Base-by-base conservation (phyloP, 768 basidiomycete species). In the Macrolepiota albuminosa region DNA sequence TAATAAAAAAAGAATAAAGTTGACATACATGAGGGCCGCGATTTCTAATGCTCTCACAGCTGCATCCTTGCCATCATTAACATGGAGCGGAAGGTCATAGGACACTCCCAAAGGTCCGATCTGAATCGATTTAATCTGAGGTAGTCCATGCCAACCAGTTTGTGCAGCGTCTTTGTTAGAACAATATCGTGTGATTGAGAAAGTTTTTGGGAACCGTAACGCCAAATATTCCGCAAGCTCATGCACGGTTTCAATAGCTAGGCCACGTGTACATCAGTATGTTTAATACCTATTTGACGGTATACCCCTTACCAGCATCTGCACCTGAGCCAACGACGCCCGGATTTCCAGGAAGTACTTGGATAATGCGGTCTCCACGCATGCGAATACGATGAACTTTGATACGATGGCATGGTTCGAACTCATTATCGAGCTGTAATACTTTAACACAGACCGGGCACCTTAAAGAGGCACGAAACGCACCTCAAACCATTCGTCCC, bases 401-500 rank as follows among this genome's bases (percentile, higher is more conserved):
- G 50, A 93, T 84, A 13, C 72, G 72, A 66, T 88, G 81, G 66
- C 84, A 86, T 21, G 68, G 64, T 13, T 73, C 67, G 66, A 83
- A 87, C 57, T 82, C 73, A 57, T 79, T 76, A 69, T 89, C 89
- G 36, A 89, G 76, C 84, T 85, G 55, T n/a, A 52, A 47, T 26
- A 60, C 37, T 11, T 36, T n/a, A 21, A 51, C 14, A 16, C n/a
- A 21, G 4, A 31, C 8, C 16, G 34, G 26, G 6, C 1, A 26
- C 14, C 16, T n/a, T 31, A n/a, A 55, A 21, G 51, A 59, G 40
- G n/a, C 34, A 21, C 29, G 51, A 26, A 37, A 60, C 70, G n/a
- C 61, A 84, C 85, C 74, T 89, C 86, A 49, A 91, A 83, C 89
- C 88, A 90, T 56, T 86, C 82, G 43, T 79, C 77, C 84, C 85